phyloP scores from a whole-genome alignment of 371 early-diverging fungal genomes.

The Smittium culicis region DNA sequence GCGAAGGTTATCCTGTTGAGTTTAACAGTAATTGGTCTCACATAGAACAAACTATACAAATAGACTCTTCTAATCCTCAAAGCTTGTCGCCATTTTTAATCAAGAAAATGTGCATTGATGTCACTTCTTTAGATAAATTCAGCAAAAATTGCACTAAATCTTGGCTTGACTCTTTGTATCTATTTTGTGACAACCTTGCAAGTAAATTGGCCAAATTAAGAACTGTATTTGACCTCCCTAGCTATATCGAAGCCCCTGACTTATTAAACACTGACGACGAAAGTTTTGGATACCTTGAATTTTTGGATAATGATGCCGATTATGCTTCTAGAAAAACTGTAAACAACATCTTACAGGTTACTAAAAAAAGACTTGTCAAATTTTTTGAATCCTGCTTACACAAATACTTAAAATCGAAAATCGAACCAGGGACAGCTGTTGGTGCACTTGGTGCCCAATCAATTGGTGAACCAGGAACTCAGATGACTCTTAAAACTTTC shows the following conservation, averaged over 20 bases:
- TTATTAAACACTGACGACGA: constrained; percentile 9
- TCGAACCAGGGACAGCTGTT: constrained; percentile 89
- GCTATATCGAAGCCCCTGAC: constrained; percentile 15
- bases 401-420: constrained; percentile 77
- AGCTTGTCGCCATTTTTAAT: constrained; percentile 60
- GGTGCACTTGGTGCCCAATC: constrained; percentile 97
- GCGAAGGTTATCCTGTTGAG: constrained; percentile 77
- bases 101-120: constrained; percentile 33
- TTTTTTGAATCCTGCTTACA: constrained; percentile 64
- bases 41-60: constrained; percentile 12
- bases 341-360: constrained; percentile 55
- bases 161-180: constrained; percentile 44
- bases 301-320: constrained; percentile 13
- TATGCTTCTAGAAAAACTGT: constrained; percentile 34
- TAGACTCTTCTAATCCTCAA: constrained; percentile 11
- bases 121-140: constrained; percentile 40
- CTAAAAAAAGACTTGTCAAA: constrained; percentile 48
- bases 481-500: constrained; percentile 99
- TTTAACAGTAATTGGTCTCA: constrained; percentile 71
- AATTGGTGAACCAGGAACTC: constrained; percentile 99
- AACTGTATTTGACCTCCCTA: constrained; percentile 22
- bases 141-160: constrained; percentile 43
- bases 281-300: constrained; percentile 13
- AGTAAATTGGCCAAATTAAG: constrained; percentile 33
- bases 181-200: constrained; percentile 40